Conservation (phyloP, 768 basidiomycete species). For the Tylopilus felleus region DNA sequence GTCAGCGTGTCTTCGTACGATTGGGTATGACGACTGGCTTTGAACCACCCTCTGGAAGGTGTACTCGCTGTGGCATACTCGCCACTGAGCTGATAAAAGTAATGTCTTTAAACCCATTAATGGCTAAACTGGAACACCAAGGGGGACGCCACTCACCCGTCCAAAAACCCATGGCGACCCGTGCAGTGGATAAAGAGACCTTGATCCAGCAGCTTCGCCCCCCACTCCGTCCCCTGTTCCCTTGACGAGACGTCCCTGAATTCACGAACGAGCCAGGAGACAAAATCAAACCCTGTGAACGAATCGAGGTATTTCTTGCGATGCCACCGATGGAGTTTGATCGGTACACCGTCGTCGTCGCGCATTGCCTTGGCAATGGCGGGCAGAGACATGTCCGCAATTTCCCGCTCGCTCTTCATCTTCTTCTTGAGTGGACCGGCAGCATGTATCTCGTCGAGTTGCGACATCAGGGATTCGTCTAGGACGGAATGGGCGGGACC, state of each 20-base stretch:
- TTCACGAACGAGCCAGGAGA: conserved; percentile 89
- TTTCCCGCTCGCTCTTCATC: conserved; percentile 72
- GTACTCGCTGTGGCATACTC: conserved; percentile 73
- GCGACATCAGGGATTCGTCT: conserved; percentile 75
- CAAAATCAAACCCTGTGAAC: conserved; percentile 87
- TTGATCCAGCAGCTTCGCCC: conserved; percentile 68
- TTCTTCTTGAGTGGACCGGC: conserved; percentile 75
- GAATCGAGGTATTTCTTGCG: conserved; percentile 67
- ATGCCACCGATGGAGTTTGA: conserved; percentile 87
- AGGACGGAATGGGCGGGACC: conserved; percentile 76
- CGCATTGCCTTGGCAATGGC: conserved; percentile 81
- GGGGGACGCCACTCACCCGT: conserved; percentile 57
- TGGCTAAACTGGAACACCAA: background rate
- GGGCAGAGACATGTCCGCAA: conserved; percentile 58
- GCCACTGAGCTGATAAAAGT: conserved; percentile 81
- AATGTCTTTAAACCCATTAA: conserved; percentile 54
- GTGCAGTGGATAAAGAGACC: conserved; percentile 85
- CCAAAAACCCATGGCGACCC: conserved; percentile 77
- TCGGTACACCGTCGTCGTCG: conserved; percentile 78
- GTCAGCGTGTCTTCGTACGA: conserved; percentile 38
- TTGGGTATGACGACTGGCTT: conserved; percentile 40
- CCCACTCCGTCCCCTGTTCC: conserved; percentile 78
- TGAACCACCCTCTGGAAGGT: conserved; percentile 66
- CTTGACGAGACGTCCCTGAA: conserved; percentile 85
- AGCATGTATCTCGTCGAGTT: conserved; percentile 77